A percentile compares a stretch with the other conserved stretches of the same genome.
These are phyloP conservation scores for Yarrowia yakushimensis DNA, from an alignment of 805 yeast species.

Conservation along the genomic window DNA sequence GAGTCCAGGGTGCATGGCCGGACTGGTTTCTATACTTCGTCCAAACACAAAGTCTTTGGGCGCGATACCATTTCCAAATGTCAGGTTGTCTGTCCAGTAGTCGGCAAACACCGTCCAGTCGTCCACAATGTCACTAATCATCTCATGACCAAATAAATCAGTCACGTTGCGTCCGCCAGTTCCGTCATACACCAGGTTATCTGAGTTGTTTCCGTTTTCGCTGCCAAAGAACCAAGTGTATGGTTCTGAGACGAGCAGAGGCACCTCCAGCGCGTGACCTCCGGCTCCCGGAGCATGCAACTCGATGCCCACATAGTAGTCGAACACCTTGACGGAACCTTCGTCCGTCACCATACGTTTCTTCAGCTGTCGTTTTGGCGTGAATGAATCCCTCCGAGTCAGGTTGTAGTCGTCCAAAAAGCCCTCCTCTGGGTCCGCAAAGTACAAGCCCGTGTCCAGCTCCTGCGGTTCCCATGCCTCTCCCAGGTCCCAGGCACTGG, in stretches of 20 bases:
- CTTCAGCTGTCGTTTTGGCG: background rate
- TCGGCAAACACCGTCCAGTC: slow-evolving; percentile 14
- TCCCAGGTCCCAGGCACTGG: background rate
- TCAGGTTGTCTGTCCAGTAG: slow-evolving; percentile 10
- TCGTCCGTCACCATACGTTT: slow-evolving; percentile 14
- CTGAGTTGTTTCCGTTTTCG: background rate
- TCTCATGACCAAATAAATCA: background rate
- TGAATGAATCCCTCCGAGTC: background rate
- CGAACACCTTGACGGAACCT: background rate
- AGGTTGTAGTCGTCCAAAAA: background rate
- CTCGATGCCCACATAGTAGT: background rate
- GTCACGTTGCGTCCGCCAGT: background rate
- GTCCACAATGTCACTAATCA: background rate
- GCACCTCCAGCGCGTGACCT: background rate
- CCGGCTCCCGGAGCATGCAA: slow-evolving; percentile 6
- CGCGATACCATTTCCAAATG: background rate
- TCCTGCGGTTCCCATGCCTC: background rate
- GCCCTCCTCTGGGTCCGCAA: background rate
- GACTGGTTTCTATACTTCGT: background rate
- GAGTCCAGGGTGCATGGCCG: background rate
- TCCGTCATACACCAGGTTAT: background rate
- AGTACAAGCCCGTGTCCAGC: background rate
- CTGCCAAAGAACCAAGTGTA: slow-evolving; percentile 4
- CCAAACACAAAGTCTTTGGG: slow-evolving; percentile 6
- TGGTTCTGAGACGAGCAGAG: background rate